These are phyloP conservation scores for Suillus clintonianus DNA, from an alignment of 768 basidiomycete genomes.

Conservation along the genomic window DNA sequence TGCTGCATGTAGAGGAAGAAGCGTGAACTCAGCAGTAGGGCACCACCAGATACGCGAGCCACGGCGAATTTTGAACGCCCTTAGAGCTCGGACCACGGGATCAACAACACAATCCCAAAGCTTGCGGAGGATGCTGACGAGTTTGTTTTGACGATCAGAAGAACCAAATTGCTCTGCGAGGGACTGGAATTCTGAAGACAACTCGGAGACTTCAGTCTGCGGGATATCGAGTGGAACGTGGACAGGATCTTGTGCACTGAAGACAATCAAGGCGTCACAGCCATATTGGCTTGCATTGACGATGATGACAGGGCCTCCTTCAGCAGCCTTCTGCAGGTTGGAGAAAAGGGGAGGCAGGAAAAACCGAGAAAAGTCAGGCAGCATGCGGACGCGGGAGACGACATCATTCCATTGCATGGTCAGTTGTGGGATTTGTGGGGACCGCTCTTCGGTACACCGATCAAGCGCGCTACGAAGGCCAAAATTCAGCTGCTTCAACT, in stretches of 20 bases:
- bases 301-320: conserved; percentile 37
- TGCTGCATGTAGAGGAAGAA: background rate
- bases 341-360: conserved; percentile 22
- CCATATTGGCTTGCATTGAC: conserved; percentile 28
- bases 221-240: conserved; percentile 21
- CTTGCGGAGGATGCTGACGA: conserved; percentile 9
- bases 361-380: conserved; percentile 34
- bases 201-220: too few species aligned
- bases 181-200: background rate
- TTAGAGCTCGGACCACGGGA: conserved; percentile 18
- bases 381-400: conserved; percentile 27
- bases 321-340: conserved; percentile 26
- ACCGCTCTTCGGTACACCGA: conserved; percentile 5
- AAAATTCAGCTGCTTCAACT: conserved; percentile 21
- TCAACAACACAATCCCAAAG: conserved; percentile 29
- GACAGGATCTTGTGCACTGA: conserved; percentile 7
- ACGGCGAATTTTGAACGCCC: background rate
- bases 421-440: conserved; percentile 18
- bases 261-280: conserved; percentile 25
- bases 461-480: conserved; percentile 12
- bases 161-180: background rate
- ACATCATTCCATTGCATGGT: conserved; percentile 25
- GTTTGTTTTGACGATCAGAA: background rate
- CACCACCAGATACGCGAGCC: too few species aligned
- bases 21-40: too few species aligned